phyloP scores from a whole-genome alignment of 2,329 filamentous ascomycete species.

The Lachnellula arida region DNA sequence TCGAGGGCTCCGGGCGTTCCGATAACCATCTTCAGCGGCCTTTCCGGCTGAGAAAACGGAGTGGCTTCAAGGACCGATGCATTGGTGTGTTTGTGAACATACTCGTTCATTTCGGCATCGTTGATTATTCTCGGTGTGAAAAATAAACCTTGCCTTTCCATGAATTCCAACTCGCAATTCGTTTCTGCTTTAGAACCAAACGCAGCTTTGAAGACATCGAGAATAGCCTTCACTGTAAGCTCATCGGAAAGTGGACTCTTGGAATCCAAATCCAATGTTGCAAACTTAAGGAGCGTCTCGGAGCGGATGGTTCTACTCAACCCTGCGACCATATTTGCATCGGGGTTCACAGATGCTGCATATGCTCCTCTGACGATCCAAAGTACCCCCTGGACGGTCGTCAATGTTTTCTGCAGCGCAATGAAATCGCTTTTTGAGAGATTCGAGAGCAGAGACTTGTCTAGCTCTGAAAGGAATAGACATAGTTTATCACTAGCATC shows the following conservation, averaged over 20 bases:
- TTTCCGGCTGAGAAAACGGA: constrained; percentile 14
- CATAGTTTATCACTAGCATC: constrained; percentile 31
- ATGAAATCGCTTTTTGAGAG: constrained; percentile 40
- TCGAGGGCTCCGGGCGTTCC: constrained; percentile 24
- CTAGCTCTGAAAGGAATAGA: constrained; percentile 46
- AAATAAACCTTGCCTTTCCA: constrained; percentile 27
- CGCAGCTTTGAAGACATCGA: constrained; percentile 15
- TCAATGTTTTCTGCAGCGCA: constrained; percentile 38
- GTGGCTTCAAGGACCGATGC: constrained; percentile 14
- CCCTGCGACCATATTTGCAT: constrained; percentile 27
- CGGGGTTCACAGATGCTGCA: constrained; percentile 27
- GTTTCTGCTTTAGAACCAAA: constrained; percentile 14
- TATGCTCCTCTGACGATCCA: constrained; percentile 46
- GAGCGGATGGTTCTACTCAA: constrained; percentile 27
- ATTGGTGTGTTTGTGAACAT: constrained; percentile 24
- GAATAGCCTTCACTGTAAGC: constrained; percentile 9
- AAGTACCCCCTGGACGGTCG: constrained; percentile 37
- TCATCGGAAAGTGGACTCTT: constrained; percentile 33
- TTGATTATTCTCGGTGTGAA: constrained; percentile 23
- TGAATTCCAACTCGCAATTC: constrained; percentile 25
- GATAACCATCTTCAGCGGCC: constrained; percentile 23
- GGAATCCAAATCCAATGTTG: constrained; percentile 25
- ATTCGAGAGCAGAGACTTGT: constrained; percentile 34
- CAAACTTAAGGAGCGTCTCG: constrained; percentile 26
- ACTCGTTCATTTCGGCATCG: constrained; percentile 28